phyloP scores from a whole-genome alignment of 805 yeast genomes.

The Wickerhamiella sergipiensis region DNA sequence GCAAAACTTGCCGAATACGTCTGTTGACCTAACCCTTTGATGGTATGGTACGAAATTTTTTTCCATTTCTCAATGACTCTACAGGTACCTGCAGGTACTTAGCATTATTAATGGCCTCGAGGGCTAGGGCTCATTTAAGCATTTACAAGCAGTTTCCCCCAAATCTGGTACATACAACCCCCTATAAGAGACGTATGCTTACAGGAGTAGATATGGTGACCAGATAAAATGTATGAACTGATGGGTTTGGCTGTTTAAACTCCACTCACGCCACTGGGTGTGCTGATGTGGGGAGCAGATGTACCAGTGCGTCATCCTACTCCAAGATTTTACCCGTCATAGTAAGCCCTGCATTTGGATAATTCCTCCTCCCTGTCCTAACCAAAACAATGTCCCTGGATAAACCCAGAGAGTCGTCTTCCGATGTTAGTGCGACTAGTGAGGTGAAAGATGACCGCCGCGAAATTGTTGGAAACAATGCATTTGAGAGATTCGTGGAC shows the following conservation, averaged over 20 bases:
- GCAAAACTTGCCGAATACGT: not conserved
- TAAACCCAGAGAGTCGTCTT: not conserved
- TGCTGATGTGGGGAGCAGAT: not conserved
- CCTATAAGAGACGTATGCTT: no score
- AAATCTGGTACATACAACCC: not conserved
- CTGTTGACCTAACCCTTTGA: not conserved
- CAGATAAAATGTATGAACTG: not conserved
- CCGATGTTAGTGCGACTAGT: not conserved
- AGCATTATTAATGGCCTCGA: not conserved
- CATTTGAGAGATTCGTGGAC: slow-evolving; percentile 16
- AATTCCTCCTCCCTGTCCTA: not conserved
- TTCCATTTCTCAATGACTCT: no score
- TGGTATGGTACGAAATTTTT: not conserved
- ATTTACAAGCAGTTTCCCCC: not conserved
- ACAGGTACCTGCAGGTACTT: not conserved
- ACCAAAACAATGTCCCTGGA: not conserved
- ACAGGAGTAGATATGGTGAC: not conserved
- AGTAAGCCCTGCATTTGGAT: not conserved
- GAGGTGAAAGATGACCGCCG: not conserved
- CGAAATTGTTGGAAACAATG: not conserved
- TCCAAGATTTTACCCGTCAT: not conserved
- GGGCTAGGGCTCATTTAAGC: not conserved
- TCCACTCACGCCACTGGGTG: not conserved
- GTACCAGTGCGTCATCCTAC: not conserved
- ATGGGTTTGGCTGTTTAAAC: not conserved